These are phyloP conservation scores for Xanthoceras sorbifolium DNA, from an alignment of 345 rosid genomes.

Conservation along the genomic window DNA sequence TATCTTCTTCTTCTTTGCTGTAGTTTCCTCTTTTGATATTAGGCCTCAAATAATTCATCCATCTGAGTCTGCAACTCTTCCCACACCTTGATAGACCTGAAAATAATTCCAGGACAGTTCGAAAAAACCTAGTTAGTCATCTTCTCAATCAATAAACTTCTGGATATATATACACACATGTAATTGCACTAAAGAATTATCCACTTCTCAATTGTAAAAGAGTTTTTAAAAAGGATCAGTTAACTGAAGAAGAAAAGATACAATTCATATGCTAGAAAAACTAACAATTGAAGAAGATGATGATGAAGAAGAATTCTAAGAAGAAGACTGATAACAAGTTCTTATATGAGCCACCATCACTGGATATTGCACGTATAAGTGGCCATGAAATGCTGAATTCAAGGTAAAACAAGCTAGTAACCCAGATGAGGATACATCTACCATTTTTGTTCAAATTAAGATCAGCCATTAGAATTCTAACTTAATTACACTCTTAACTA, in stretches of 20 bases:
- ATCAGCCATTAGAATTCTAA: neutral
- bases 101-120: neutral
- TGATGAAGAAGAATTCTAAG: too few relatives aligned
- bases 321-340: too few relatives aligned
- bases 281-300: neutral
- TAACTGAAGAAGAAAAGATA: neutral
- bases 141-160: neutral
- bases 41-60: constrained; percentile 66
- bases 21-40: constrained; percentile 58
- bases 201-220: neutral
- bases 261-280: neutral
- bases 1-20: constrained; percentile 54
- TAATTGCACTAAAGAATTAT: neutral
- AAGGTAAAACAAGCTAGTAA: neutral
- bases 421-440: neutral
- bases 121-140: neutral
- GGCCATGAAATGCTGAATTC: neutral
- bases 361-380: neutral
- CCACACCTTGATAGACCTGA: constrained; percentile 64
- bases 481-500: neutral
- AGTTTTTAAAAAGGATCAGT: too few relatives aligned
- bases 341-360: neutral
- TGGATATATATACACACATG: too few relatives aligned
- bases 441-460: neutral
- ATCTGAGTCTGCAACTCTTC: constrained; percentile 64